Evolutionary conservation across 148 eudicot species (phyloP).

Genomic region (Gaultheria prostrata): DNA sequence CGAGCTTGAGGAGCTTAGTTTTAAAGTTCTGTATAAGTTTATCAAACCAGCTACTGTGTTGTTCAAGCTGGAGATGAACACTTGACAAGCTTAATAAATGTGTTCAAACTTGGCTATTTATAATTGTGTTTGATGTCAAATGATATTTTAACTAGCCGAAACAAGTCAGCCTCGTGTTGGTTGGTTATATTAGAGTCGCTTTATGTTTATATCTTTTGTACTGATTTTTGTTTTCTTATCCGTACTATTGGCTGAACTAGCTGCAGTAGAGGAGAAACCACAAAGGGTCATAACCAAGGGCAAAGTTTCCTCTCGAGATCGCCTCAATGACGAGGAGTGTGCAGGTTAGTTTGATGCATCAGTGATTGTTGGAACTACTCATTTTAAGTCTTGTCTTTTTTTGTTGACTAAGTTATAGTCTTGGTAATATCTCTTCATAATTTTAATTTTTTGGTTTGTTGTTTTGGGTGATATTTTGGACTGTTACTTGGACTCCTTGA

Average conservation of each 20-base stretch:
- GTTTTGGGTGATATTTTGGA: background rate
- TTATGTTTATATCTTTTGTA: background rate
- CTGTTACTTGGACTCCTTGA: background rate
- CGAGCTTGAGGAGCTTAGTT: background rate
- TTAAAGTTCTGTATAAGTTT: background rate
- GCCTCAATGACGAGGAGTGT: background rate
- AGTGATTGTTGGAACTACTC: background rate
- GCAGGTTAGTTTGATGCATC: background rate
- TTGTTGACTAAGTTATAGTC: background rate
- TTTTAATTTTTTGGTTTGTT: no score
- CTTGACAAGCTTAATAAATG: background rate
- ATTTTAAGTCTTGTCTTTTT: background rate
- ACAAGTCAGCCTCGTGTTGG: background rate
- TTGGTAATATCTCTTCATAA: background rate
- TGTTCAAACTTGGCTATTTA: background rate
- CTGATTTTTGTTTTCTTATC: conserved; percentile 2
- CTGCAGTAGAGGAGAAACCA: conserved; percentile 15
- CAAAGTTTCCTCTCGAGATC: background rate
- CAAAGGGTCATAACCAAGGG: background rate
- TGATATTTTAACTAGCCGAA: background rate
- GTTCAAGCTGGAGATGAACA: background rate
- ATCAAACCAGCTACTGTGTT: background rate
- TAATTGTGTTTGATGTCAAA: background rate
- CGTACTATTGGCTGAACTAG: background rate
- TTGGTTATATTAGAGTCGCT: background rate